These are phyloP conservation scores for Vairimorpha ceranae DNA, from an alignment of 371 early-diverging fungal genomes.

Conservation along the genomic window DNA sequence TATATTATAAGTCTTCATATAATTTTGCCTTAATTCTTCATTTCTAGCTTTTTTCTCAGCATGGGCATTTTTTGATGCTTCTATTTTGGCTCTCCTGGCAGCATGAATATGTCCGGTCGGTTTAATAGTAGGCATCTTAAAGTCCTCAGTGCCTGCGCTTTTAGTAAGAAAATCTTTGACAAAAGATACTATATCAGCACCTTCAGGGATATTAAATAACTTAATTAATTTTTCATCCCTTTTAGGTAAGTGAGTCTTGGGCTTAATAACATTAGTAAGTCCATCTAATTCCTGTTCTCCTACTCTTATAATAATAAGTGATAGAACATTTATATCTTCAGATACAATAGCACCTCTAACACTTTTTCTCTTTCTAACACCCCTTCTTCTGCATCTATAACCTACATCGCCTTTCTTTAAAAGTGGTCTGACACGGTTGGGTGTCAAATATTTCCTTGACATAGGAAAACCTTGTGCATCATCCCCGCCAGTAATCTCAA, in stretches of 20 bases:
- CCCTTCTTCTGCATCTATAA: slow-evolving; percentile 89
- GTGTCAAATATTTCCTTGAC: slow-evolving; percentile 78
- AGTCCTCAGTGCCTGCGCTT: slow-evolving; percentile 22
- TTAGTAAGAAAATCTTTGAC: slow-evolving; percentile 66
- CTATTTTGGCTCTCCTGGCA: slow-evolving; percentile 16
- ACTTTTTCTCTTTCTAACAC: slow-evolving; percentile 95
- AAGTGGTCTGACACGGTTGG: slow-evolving; percentile 80
- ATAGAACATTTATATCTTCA: slow-evolving; percentile 81
- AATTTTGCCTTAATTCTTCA: slow-evolving; percentile 33
- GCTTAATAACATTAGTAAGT: slow-evolving; percentile 79
- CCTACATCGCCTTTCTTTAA: slow-evolving; percentile 93
- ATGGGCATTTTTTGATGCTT: slow-evolving; percentile 3
- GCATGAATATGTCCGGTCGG: slow-evolving; percentile 13
- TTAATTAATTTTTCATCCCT: slow-evolving; percentile 92
- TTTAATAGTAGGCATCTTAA: slow-evolving; percentile 49
- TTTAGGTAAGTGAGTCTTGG: slow-evolving; percentile 92
- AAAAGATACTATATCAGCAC: slow-evolving; percentile 89
- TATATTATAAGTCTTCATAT: slow-evolving; percentile 30
- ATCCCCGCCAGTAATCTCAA: slow-evolving; percentile 96
- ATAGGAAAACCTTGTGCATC: slow-evolving; percentile 91
- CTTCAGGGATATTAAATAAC: slow-evolving; percentile 84
- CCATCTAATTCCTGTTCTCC: slow-evolving; percentile 86
- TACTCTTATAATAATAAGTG: slow-evolving; percentile 84
- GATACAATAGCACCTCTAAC: slow-evolving; percentile 96
- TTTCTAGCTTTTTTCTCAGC: slow-evolving; percentile 27